Evolutionary conservation across 352 stramenopile genomes (phyloP).

Genomic region (Phytopythium cucurbitacearum): DNA sequence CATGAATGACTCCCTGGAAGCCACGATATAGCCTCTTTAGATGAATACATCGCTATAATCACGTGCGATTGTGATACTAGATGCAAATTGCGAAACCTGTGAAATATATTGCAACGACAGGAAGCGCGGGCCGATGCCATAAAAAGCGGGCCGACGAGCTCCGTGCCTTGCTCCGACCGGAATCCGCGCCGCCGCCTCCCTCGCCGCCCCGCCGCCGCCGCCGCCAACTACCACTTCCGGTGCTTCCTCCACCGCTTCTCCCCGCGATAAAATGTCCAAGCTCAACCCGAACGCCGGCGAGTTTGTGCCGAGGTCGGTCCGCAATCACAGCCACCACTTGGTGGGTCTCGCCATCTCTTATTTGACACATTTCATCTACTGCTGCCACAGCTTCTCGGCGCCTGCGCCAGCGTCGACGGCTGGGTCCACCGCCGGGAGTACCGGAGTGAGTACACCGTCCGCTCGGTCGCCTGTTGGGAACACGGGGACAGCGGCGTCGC

Average conservation of each 20-base stretch:
- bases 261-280: constrained; percentile 21
- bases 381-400: constrained; percentile 22
- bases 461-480: constrained; percentile 6
- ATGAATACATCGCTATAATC: neutral
- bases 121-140: neutral
- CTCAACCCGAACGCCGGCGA: constrained; percentile 84
- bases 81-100: neutral
- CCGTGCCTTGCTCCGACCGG: neutral
- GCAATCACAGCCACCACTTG: neutral
- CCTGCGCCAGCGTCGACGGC: constrained; percentile 13
- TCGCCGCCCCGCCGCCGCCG: neutral
- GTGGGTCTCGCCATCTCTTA: neutral
- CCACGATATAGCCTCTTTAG: neutral
- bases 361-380: neutral
- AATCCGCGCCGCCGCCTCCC: neutral
- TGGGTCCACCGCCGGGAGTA: constrained; percentile 3
- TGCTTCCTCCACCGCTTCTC: neutral
- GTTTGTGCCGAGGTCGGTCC: constrained; percentile 66
- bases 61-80: neutral
- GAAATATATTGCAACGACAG: neutral
- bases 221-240: neutral
- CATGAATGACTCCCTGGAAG: neutral
- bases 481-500: neutral
- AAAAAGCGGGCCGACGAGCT: neutral
- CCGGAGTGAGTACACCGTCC: neutral